These are phyloP conservation scores for Fragilaria crotonensis DNA, from an alignment of 108 stramenopile genomes.

Conservation along the genomic window DNA sequence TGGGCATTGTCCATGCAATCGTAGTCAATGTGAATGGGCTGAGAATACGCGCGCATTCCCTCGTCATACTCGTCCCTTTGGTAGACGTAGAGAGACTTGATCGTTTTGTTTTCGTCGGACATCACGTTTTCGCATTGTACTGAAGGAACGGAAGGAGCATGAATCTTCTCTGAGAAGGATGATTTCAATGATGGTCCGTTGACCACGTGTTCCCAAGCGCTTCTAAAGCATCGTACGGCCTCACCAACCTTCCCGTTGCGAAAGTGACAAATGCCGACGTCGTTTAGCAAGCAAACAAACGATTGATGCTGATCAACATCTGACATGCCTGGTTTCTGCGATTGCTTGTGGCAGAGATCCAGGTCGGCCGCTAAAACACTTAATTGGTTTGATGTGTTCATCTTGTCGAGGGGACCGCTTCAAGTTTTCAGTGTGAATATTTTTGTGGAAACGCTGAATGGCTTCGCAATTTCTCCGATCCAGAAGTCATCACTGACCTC, in stretches of 20 bases:
- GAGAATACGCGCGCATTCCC: slow-evolving; percentile 7
- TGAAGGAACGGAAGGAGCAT: neutral
- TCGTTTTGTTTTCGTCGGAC: neutral
- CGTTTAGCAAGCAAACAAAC: neutral
- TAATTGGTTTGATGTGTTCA: no score
- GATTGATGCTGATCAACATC: no score
- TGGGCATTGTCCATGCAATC: neutral
- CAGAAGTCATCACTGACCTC: no score
- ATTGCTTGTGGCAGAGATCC: no score
- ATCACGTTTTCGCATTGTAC: neutral
- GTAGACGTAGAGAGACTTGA: slow-evolving; percentile 30
- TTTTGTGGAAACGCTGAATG: no score
- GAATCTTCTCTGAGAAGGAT: neutral
- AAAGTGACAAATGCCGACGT: neutral
- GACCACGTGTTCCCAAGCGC: no score
- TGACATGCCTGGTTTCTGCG: no score
- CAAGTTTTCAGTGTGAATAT: no score
- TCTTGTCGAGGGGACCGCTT: no score
- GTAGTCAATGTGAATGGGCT: slow-evolving; percentile 2
- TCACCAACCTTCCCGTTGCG: neutral
- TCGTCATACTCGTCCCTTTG: slow-evolving; percentile 29
- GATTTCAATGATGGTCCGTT: no score
- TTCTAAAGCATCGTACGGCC: neutral
- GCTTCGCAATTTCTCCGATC: no score
- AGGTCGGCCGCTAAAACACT: no score